Percentiles rank a stretch among this genome's conserved stretches.
Conservation (phyloP, 2,329 filamentous ascomycete genomes). For the Drechslerella coelobrocha region DNA sequence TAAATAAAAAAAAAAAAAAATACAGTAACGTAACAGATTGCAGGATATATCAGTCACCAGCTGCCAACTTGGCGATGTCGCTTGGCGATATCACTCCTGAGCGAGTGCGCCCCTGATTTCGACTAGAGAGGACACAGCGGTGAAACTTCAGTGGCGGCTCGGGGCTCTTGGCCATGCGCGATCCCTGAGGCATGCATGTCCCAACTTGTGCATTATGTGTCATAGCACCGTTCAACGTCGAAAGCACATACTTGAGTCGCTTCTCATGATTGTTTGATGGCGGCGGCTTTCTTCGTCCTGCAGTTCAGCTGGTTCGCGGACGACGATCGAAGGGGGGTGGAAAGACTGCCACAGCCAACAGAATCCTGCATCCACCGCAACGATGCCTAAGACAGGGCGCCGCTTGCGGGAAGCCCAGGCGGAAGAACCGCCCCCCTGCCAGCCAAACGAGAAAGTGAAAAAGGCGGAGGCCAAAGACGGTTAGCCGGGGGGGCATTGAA, state of each 20-base stretch:
- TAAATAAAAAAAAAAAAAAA: too few relatives aligned
- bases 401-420: constrained; percentile 45
- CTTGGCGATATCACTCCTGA: background rate
- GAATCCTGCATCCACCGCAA: constrained; percentile 6
- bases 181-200: constrained; percentile 1
- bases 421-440: constrained; percentile 9
- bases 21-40: too few relatives aligned
- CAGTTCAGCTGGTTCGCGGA: background rate
- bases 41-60: too few relatives aligned
- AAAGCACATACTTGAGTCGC: too few relatives aligned
- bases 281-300: background rate
- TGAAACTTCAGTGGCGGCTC: background rate
- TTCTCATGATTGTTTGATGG: background rate
- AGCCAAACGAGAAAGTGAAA: background rate
- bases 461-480: background rate
- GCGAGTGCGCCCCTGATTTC: background rate
- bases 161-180: constrained; percentile 1
- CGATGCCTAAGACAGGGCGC: constrained; percentile 41
- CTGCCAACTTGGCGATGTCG: too few relatives aligned
- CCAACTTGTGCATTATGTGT: too few relatives aligned
- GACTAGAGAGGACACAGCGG: background rate
- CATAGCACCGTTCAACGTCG: background rate
- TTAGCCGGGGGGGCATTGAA: background rate
- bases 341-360: background rate
- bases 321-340: background rate